Percentiles rank a stretch among this genome's conserved stretches.
Evolutionary conservation across 2,329 filamentous ascomycete genomes (phyloP).

Genomic region (Tolypocladium nubicola): DNA sequence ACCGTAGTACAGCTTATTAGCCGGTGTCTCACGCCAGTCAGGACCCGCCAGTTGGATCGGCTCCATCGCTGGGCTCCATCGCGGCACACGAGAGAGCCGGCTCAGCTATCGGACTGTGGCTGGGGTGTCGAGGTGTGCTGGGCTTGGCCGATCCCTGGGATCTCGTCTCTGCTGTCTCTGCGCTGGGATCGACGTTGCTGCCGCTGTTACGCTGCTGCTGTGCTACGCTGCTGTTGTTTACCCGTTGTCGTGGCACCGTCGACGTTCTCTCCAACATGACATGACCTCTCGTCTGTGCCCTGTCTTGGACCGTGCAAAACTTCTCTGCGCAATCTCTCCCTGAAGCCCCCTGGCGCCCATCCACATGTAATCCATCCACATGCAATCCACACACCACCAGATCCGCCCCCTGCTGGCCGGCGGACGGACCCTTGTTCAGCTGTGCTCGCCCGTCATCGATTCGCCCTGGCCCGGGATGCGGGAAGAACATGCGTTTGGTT

Average conservation of each 20-base stretch:
- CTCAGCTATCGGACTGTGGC: not conserved
- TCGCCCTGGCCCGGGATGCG: not conserved
- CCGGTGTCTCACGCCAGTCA: constrained; percentile 16
- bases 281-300: too few species aligned
- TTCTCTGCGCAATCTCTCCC: not conserved
- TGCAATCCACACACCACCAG: not conserved
- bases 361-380: not conserved
- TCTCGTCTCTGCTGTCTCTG: not conserved
- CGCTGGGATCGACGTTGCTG: not conserved
- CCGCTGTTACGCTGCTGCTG: not conserved
- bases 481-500: too few species aligned
- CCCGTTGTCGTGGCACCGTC: not conserved
- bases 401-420: not conserved
- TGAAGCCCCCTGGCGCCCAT: not conserved
- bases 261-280: not conserved
- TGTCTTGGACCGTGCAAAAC: too few species aligned
- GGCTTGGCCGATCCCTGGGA: not conserved
- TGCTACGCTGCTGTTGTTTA: not conserved
- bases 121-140: not conserved
- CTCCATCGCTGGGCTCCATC: not conserved
- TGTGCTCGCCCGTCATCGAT: not conserved
- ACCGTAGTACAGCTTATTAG: constrained; percentile 9
- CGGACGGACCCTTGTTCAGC: not conserved
- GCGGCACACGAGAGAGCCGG: not conserved
- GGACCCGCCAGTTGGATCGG: not conserved